phyloP scores from a whole-genome alignment of 106 monocot genomes.

The Dendrobium officinale region DNA sequence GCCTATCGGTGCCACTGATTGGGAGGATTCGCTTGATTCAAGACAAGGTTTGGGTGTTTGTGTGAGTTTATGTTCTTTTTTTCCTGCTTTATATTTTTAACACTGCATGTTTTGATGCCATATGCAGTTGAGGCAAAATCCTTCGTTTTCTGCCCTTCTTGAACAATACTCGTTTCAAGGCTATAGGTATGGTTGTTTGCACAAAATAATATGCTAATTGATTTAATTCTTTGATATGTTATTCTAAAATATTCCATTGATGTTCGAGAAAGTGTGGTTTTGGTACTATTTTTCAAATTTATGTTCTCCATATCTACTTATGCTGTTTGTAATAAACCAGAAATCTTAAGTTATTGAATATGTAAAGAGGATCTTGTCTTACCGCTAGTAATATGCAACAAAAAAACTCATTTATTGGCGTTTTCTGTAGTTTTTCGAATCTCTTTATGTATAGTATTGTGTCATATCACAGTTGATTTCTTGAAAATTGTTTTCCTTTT shows the following conservation, averaged over 20 bases:
- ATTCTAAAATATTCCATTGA: neutral
- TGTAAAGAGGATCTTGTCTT: too few species aligned
- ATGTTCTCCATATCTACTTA: too few species aligned
- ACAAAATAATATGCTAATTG: neutral
- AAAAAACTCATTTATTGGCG: too few species aligned
- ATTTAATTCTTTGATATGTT: neutral
- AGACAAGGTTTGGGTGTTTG: slow-evolving; percentile 38
- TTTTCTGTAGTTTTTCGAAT: neutral
- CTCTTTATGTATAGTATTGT: neutral
- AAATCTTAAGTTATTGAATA: too few species aligned
- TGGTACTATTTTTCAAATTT: too few species aligned
- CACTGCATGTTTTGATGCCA: slow-evolving; percentile 1
- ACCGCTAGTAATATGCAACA: too few species aligned
- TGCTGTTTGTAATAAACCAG: too few species aligned
- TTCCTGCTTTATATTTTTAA: neutral
- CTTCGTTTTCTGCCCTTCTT: slow-evolving; percentile 57
- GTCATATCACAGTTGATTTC: neutral
- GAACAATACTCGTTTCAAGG: slow-evolving; percentile 50
- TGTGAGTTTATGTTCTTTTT: neutral
- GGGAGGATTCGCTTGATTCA: slow-evolving; percentile 38
- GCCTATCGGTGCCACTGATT: slow-evolving; percentile 64
- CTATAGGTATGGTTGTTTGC: slow-evolving; percentile 49
- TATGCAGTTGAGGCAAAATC: slow-evolving; percentile 54
- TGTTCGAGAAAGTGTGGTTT: neutral
- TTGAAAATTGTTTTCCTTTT: neutral